These are phyloP conservation scores for Lentinula aciculospora DNA, from an alignment of 768 basidiomycete genomes.

Conservation along the genomic window DNA sequence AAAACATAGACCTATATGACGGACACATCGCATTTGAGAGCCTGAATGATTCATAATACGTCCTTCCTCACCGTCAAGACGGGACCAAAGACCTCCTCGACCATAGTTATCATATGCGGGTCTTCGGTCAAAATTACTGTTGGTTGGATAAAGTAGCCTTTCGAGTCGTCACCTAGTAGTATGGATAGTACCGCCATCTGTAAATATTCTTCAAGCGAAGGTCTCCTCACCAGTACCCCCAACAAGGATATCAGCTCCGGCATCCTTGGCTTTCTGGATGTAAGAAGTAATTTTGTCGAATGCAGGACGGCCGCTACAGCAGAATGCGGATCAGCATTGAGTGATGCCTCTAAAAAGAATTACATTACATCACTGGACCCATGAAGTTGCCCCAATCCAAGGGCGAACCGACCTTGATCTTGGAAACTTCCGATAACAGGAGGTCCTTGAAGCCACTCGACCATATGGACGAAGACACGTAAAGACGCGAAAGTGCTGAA, in stretches of 20 bases:
- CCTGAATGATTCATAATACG: background rate
- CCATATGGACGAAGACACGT: conserved; percentile 89
- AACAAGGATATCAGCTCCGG: conserved; percentile 84
- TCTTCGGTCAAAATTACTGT: conserved; percentile 93
- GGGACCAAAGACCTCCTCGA: conserved; percentile 96
- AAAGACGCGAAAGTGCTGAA: conserved; percentile 87
- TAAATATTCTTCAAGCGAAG: no score
- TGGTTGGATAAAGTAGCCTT: conserved; percentile 90
- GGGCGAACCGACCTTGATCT: conserved; percentile 80
- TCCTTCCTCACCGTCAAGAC: conserved; percentile 69
- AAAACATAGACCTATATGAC: conserved; percentile 74
- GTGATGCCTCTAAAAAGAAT: background rate
- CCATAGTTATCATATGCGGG: conserved; percentile 83
- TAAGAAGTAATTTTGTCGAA: conserved; percentile 84
- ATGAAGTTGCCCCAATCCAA: conserved; percentile 82
- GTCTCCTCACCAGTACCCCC: conserved; percentile 80
- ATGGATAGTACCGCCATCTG: background rate
- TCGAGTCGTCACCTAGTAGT: conserved; percentile 71
- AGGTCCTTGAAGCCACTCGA: conserved; percentile 77
- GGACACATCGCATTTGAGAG: background rate
- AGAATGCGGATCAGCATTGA: background rate
- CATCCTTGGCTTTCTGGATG: conserved; percentile 80
- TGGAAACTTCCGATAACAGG: conserved; percentile 67
- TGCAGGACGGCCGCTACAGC: conserved; percentile 67
- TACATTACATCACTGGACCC: conserved; percentile 88